phyloP scores from a whole-genome alignment of 73 alveolate genomes.

The Paramecium sexaurelia region DNA sequence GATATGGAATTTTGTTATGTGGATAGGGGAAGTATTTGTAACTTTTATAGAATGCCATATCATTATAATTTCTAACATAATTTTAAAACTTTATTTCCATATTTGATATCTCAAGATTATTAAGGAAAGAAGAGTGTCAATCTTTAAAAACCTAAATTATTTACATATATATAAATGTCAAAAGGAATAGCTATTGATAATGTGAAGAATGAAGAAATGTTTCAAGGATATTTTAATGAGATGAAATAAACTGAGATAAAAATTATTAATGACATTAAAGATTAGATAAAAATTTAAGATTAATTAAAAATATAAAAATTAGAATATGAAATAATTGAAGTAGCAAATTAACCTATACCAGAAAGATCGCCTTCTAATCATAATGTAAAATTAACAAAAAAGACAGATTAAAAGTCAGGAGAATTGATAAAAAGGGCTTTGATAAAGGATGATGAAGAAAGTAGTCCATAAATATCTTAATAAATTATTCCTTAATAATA shows the following conservation, averaged over 20 bases:
- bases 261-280: background rate
- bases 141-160: background rate
- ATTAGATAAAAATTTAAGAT: background rate
- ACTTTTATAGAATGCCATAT: conserved; percentile 65
- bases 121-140: conserved; percentile 30
- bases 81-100: background rate
- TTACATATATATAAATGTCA: background rate
- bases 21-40: conserved; percentile 64
- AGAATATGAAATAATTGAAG: background rate
- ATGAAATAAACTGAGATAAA: background rate
- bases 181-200: background rate
- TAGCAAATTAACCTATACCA: background rate
- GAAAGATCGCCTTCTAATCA: conserved; percentile 13
- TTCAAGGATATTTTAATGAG: background rate
- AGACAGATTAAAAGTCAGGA: background rate
- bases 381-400: background rate
- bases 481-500: background rate
- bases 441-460: background rate
- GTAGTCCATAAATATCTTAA: conserved; percentile 18
- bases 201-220: conserved; percentile 41
- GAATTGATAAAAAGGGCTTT: background rate
- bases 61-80: conserved; percentile 50
- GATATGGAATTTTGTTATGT: conserved; percentile 62
- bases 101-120: background rate
- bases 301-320: background rate